phyloP scores from a whole-genome alignment of 1,284 basidiomycete genomes.

The Irpex lacteus region DNA sequence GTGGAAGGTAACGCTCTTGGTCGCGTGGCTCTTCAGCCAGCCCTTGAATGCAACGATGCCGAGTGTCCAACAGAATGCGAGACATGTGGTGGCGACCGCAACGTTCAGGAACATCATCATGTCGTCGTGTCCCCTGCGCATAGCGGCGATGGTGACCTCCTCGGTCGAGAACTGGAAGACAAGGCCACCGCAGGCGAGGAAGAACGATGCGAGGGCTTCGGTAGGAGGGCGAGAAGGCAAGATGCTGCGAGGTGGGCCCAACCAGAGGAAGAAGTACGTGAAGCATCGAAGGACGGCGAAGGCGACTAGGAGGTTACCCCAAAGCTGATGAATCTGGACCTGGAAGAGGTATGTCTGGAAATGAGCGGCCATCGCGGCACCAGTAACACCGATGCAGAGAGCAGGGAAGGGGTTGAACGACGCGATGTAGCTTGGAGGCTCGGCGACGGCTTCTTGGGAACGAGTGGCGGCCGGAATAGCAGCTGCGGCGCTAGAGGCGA shows the following conservation, averaged over 20 bases:
- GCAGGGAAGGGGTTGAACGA: slow-evolving; percentile 96
- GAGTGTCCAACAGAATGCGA: slow-evolving; percentile 80
- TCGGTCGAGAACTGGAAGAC: slow-evolving; percentile 92
- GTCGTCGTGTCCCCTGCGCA: slow-evolving; percentile 89
- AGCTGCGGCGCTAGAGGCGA: slow-evolving; percentile 54
- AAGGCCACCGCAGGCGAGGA: slow-evolving; percentile 85
- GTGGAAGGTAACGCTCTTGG: slow-evolving; percentile 39
- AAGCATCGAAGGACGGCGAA: slow-evolving; percentile 78
- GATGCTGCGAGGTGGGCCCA: slow-evolving; percentile 71
- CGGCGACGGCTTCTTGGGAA: slow-evolving; percentile 43
- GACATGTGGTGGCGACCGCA: slow-evolving; percentile 78
- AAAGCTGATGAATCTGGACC: slow-evolving; percentile 86
- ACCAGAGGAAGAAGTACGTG: slow-evolving; percentile 95
- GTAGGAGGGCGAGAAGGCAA: slow-evolving; percentile 94
- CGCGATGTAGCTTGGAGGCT: slow-evolving; percentile 71
- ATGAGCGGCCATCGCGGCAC: slow-evolving; percentile 95
- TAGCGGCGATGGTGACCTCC: slow-evolving; percentile 88
- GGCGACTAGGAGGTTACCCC: slow-evolving; percentile 88
- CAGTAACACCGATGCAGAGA: slow-evolving; percentile 90
- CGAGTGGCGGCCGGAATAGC: slow-evolving; percentile 36
- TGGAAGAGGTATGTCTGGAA: slow-evolving; percentile 88
- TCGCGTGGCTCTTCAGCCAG: slow-evolving; percentile 60
- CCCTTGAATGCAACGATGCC: slow-evolving; percentile 75
- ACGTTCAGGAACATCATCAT: slow-evolving; percentile 86
- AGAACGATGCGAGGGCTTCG: slow-evolving; percentile 87